A percentile compares a stretch with the other conserved stretches of the same genome.
Conservation (phyloP, 257 asterid species). For the Jaltomata sinuosa region DNA sequence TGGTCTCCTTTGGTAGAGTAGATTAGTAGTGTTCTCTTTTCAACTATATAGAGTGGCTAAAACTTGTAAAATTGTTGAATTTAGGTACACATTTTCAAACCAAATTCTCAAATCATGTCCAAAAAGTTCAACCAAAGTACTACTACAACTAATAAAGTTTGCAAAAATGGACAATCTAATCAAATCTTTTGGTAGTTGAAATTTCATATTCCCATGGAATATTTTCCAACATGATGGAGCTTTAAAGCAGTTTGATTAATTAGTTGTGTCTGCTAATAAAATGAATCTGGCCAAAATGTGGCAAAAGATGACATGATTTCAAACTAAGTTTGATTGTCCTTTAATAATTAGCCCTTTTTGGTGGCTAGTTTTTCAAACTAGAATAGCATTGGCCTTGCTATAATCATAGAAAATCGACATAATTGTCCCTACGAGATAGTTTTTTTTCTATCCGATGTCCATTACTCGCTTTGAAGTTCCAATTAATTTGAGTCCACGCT, state of each 20-base stretch:
- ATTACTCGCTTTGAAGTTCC: neutral
- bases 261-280: neutral
- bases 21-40: neutral
- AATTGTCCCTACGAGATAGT: neutral
- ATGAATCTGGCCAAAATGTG: constrained; percentile 1
- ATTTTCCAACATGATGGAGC: constrained; percentile 1
- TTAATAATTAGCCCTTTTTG: neutral
- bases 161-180: neutral
- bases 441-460: neutral
- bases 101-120: neutral
- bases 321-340: neutral
- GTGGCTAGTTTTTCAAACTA: neutral
- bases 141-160: neutral
- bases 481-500: neutral
- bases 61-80: neutral
- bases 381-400: neutral
- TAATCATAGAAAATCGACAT: neutral
- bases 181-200: constrained; percentile 5
- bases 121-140: neutral
- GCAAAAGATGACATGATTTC: neutral
- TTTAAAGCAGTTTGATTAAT: neutral
- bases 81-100: neutral
- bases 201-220: neutral
- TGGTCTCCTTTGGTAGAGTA: neutral
- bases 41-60: neutral